These are phyloP conservation scores for Aspergillus baeticus DNA, from an alignment of 495 filamentous ascomycete species.

Conservation along the genomic window DNA sequence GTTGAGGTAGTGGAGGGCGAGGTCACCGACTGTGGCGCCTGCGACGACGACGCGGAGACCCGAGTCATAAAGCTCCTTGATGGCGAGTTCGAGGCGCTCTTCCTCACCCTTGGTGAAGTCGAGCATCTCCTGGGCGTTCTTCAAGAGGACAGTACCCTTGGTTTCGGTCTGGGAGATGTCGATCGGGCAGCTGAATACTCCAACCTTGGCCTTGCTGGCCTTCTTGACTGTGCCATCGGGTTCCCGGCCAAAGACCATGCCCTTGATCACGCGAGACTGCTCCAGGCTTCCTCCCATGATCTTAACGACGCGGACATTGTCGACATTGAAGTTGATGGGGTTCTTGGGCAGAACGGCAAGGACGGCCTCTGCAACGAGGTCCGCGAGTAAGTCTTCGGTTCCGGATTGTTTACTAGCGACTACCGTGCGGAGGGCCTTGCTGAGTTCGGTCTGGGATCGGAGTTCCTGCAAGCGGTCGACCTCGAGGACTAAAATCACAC, in stretches of 20 bases:
- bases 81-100: slow-evolving; percentile 77
- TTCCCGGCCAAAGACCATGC: slow-evolving; percentile 96
- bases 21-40: slow-evolving; percentile 87
- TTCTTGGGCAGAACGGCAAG: slow-evolving; percentile 95
- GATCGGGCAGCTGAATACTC: slow-evolving; percentile 93
- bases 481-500: slow-evolving; percentile 62
- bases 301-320: slow-evolving; percentile 98
- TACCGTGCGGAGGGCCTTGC: slow-evolving; percentile 94
- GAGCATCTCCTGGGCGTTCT: slow-evolving; percentile 98
- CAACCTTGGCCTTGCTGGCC: slow-evolving; percentile 90
- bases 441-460: slow-evolving; percentile 72
- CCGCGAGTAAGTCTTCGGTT: slow-evolving; percentile 81
- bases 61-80: slow-evolving; percentile 95
- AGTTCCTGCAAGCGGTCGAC: slow-evolving; percentile 89
- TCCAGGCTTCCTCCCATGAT: slow-evolving; percentile 97
- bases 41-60: slow-evolving; percentile 90
- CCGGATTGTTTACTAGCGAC: slow-evolving; percentile 96
- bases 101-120: slow-evolving; percentile 98
- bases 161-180: slow-evolving; percentile 97
- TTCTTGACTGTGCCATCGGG: slow-evolving; percentile 89
- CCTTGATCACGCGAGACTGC: slow-evolving; percentile 91
- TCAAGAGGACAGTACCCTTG: slow-evolving; percentile 97
- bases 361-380: slow-evolving; percentile 88
- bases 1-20: slow-evolving; percentile 97
- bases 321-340: slow-evolving; percentile 97